Conservation (phyloP, 805 yeast genomes). For the Wickerhamomyces ciferrii region DNA sequence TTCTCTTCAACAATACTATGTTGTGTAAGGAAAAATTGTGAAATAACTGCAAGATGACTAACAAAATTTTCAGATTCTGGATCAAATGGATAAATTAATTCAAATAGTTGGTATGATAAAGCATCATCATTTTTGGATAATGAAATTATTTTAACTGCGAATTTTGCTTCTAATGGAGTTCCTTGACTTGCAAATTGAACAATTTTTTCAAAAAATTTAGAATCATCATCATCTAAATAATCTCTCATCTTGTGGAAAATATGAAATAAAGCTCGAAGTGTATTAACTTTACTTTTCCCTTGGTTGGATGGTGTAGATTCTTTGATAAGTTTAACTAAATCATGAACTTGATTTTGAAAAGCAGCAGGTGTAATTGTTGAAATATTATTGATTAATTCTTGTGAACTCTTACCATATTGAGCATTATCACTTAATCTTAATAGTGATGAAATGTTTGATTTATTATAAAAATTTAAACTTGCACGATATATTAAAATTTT, state of each 20-base stretch:
- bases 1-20: conserved; percentile 45
- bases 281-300: conserved; percentile 17
- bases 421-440: conserved; percentile 33
- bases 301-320: conserved; percentile 18
- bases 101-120: conserved; percentile 32
- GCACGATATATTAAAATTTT: conserved; percentile 58
- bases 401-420: conserved; percentile 32
- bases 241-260: conserved; percentile 48
- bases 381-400: conserved; percentile 52
- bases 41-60: conserved; percentile 53
- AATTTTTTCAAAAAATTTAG: conserved; percentile 37
- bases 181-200: conserved; percentile 45
- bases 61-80: conserved; percentile 32
- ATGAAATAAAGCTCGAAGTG: conserved; percentile 56
- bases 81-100: conserved; percentile 46
- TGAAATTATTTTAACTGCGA: conserved; percentile 53
- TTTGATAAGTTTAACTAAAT: conserved; percentile 37
- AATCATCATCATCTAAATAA: conserved; percentile 36
- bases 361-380: conserved; percentile 59
- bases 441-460: conserved; percentile 53
- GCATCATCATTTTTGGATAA: conserved; percentile 38
- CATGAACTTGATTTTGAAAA: conserved; percentile 52
- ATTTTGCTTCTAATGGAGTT: conserved; percentile 55
- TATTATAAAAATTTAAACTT: conserved; percentile 57
- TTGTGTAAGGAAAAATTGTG: conserved; percentile 49